Evolutionary conservation across 164 flowering plant species (phyloP), one percentile per base, ranked within the genome.

Genomic region (Macadamia tetraphylla): DNA sequence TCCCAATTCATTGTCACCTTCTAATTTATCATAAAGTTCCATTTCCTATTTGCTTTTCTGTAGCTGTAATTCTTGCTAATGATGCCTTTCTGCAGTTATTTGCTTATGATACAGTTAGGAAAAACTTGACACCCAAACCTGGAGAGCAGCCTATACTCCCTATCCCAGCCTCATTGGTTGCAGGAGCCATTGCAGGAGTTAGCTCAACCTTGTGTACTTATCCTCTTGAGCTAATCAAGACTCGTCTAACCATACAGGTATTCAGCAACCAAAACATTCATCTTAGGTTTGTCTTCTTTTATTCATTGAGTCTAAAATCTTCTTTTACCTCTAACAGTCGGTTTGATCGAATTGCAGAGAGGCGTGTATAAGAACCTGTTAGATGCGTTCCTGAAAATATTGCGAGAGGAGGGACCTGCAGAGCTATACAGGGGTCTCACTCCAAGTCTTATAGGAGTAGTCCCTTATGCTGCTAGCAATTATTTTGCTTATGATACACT

Each of bases 151-250:
- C 90, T 42, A 90, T 82, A 79, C 57, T 87, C 31, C 94, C 86
- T 11, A 65, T 94, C 57, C 92, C 99, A n/a, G 80, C 97, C 15
- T 92, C 99, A 31, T 76, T 88, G 66, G 64, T 94, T 43, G 99
- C 99, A 6, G 99, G 99, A n/a, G 99, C 99, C 13, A 82, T 85
- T 73, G 99, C 99, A 62, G 99, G 99, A 73, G 92, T 94, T 30
- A 86, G 93, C 78, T 90, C 97, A 7, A 94, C 99, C 18, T 62
- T 94, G 66, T 71, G 73, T 57, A 94, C 97, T 15, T 94, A 94
- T 70, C 99, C 99, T 13, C 96, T 94, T 29, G 99, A 94, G 80
- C 71, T 94, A 59, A 73, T 94, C 70, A 94, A 94, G 78, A 94
- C 99, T 66, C 91, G 99, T 59, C 55, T 94, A 57, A 94, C 99